Evolutionary conservation across 129 eudicot species (phyloP).

Genomic region (Pittosporum tobira): DNA sequence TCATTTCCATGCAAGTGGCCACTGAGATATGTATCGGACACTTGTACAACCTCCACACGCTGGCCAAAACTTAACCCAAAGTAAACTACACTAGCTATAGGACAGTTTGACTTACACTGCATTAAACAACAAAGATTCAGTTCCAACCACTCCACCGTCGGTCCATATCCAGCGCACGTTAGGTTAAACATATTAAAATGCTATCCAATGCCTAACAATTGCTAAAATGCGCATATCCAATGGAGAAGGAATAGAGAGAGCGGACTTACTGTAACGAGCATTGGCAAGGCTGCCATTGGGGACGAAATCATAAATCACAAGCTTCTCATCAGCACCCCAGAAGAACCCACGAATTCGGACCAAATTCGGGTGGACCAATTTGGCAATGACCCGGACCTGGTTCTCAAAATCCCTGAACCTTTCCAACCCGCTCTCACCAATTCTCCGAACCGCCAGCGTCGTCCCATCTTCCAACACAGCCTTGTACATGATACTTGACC

Average conservation of each 20-base stretch:
- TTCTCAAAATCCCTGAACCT: slow-evolving; percentile 82
- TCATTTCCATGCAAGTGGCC: slow-evolving; percentile 37
- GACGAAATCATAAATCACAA: slow-evolving; percentile 80
- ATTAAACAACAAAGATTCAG: slow-evolving; percentile 29
- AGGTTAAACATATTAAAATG: slow-evolving; percentile 1
- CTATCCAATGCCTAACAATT: neutral
- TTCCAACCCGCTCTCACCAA: slow-evolving; percentile 76
- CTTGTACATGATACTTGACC: slow-evolving; percentile 85
- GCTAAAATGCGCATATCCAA: slow-evolving; percentile 28
- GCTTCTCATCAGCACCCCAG: slow-evolving; percentile 92
- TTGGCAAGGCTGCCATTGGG: slow-evolving; percentile 95
- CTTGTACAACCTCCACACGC: slow-evolving; percentile 25
- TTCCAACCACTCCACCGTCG: slow-evolving; percentile 78
- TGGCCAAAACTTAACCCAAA: slow-evolving; percentile 20
- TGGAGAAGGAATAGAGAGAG: neutral
- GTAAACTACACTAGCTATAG: slow-evolving; percentile 22
- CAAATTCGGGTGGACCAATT: slow-evolving; percentile 79
- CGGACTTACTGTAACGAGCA: slow-evolving; percentile 77
- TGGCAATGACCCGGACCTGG: slow-evolving; percentile 67
- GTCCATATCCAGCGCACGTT: slow-evolving; percentile 9
- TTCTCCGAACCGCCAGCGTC: slow-evolving; percentile 69
- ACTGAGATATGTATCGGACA: slow-evolving; percentile 12
- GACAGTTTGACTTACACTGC: slow-evolving; percentile 46
- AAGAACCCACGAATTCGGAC: slow-evolving; percentile 93
- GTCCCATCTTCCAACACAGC: slow-evolving; percentile 89